Evolutionary conservation across 257 asterid genomes (phyloP).

Genomic region (Craterostigma plantagineum): DNA sequence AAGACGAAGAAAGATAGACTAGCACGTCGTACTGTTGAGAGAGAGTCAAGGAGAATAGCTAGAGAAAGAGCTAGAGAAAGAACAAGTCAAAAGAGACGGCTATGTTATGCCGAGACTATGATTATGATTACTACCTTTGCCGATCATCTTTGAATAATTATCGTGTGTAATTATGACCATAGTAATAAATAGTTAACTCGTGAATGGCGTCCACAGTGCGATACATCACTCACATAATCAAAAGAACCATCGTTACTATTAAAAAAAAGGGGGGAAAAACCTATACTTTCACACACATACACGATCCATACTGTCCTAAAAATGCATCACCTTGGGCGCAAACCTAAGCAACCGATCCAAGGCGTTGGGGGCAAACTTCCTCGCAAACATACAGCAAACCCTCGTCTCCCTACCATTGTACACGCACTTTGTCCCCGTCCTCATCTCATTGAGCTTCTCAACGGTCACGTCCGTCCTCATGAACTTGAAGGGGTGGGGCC

Average conservation of each 20-base stretch:
- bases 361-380: conserved; percentile 49
- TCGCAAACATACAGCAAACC: conserved; percentile 29
- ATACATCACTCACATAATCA: too few relatives aligned
- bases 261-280: too few relatives aligned
- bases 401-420: conserved; percentile 23
- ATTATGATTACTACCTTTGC: neutral
- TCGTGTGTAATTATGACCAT: too few relatives aligned
- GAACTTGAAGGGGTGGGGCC: conserved; percentile 55
- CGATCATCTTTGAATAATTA: too few relatives aligned
- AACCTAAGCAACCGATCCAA: conserved; percentile 25
- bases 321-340: conserved; percentile 32
- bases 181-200: too few relatives aligned
- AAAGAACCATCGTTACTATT: too few relatives aligned
- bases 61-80: conserved; percentile 70
- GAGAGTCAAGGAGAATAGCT: conserved; percentile 46
- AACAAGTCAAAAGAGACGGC: conserved; percentile 41
- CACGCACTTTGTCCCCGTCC: conserved; percentile 16
- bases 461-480: conserved; percentile 27
- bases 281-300: too few relatives aligned
- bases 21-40: conserved; percentile 8
- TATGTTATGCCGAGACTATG: conserved; percentile 1
- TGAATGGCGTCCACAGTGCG: too few relatives aligned
- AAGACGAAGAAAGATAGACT: too few relatives aligned
- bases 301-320: neutral
- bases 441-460: conserved; percentile 19